A percentile compares a stretch with the other conserved stretches of the same genome.
Conservation (phyloP, 805 yeast species). For the Spathaspora boniae region DNA sequence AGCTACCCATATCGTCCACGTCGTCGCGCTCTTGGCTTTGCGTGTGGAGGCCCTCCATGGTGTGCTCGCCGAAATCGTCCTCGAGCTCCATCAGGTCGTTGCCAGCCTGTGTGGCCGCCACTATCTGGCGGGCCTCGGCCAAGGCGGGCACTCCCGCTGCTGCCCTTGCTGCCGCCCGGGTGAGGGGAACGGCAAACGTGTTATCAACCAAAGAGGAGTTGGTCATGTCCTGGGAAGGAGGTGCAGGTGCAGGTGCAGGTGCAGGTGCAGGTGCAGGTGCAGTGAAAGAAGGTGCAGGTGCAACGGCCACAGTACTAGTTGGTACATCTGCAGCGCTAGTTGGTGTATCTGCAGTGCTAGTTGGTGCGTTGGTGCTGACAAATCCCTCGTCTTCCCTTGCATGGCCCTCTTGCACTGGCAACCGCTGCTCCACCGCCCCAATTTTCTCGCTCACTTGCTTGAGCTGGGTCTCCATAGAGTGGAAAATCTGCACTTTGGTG, state of each 20-base stretch:
- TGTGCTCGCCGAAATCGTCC: slow-evolving; percentile 31
- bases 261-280: neutral
- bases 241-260: neutral
- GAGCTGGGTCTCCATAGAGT: slow-evolving; percentile 14
- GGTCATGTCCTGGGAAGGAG: too few species aligned
- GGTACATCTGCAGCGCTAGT: too few species aligned
- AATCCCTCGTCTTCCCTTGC: too few species aligned
- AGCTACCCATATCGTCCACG: slow-evolving; percentile 27
- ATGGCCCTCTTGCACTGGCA: too few species aligned
- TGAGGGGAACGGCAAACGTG: too few species aligned
- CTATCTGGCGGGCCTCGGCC: neutral
- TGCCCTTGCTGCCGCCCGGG: neutral
- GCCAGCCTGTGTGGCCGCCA: slow-evolving; percentile 1
- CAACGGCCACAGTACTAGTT: neutral
- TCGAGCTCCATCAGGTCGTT: slow-evolving; percentile 17
- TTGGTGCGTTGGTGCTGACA: too few species aligned
- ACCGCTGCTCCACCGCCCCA: neutral
- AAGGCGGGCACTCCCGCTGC: slow-evolving; percentile 1
- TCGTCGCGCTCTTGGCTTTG: slow-evolving; percentile 30
- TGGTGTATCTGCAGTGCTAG: slow-evolving; percentile 1
- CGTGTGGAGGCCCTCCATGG: slow-evolving; percentile 33
- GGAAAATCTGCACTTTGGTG: slow-evolving; percentile 22
- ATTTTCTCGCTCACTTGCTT: neutral
- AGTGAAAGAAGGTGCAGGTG: neutral
- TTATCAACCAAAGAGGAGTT: too few species aligned